Evolutionary conservation across 2,329 filamentous ascomycete species (phyloP).

Genomic region (Diaporthe helianthi): DNA sequence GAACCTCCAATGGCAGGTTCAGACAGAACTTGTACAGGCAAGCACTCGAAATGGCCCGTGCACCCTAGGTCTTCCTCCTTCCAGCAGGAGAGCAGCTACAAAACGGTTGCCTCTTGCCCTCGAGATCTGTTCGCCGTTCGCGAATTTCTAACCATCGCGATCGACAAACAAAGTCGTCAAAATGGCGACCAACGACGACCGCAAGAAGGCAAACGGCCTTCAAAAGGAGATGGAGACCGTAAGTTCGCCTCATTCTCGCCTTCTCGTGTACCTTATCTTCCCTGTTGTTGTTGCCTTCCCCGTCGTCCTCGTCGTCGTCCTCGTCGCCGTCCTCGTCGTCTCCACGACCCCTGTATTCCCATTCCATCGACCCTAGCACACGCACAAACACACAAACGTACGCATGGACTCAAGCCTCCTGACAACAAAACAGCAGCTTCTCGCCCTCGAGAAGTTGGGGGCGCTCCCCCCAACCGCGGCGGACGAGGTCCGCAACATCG

Average conservation of each 20-base stretch:
- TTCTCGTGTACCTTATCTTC: too few relatives aligned
- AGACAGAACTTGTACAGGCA: background rate
- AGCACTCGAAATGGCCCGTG: background rate
- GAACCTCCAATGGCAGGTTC: background rate
- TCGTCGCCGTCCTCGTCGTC: too few relatives aligned
- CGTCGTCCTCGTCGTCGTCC: too few relatives aligned
- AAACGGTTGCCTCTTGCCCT: background rate
- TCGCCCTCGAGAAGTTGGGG: conserved; percentile 15
- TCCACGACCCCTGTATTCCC: too few relatives aligned
- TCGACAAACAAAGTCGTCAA: background rate
- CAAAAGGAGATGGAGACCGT: conserved; percentile 20
- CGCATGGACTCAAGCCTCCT: background rate
- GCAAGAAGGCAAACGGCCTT: background rate
- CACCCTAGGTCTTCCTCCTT: background rate
- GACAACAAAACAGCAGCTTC: conserved; percentile 21
- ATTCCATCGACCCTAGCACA: background rate
- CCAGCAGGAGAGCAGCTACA: background rate
- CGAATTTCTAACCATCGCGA: conserved; percentile 7
- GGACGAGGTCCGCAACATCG: conserved; percentile 30
- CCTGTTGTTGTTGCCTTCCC: too few relatives aligned
- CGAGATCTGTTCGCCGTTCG: background rate
- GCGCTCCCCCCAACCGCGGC: conserved; percentile 7
- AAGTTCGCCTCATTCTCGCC: background rate
- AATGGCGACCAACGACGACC: background rate
- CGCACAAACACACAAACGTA: background rate